Base-by-base conservation (phyloP, 73 alveolate species). In the Uronychia binucleata region DNA sequence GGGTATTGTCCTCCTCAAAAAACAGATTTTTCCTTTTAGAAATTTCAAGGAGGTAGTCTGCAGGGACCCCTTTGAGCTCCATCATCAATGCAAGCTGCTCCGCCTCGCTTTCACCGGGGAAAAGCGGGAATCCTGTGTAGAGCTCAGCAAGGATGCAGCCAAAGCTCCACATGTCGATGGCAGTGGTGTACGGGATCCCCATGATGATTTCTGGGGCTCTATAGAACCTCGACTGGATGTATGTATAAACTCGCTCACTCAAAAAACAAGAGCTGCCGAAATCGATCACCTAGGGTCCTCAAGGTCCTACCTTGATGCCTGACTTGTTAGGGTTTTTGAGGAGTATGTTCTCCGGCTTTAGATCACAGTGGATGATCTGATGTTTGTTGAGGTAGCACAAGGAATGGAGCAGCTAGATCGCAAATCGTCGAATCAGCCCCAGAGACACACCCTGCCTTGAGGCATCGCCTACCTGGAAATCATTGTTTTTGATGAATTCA, bases 341-440 rank as follows among this genome's bases (percentile, higher is more conserved):
- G 33, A 94, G 87, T n/a, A 94, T 91, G 74, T 94, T 94, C 79
- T 94, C 98, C 0, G 98, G 98, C 84, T 94, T 94, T 67, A 94
- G 80, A 80, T 94, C 98, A 34, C 98, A 94, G 84, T 94, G 98
- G 33, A 94, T 92, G 67, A 94, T 86, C 59, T 82, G 87, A 80
- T 88, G 95, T 79, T 93, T 87, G 78, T 87, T 90, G 30, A 92
- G 85, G 79, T 91, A 94, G 81, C 90, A 83, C 60, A 96, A 86
- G 0, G 98, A 94, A 82, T 94, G 90, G 33, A 96, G 87, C 5
- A 96, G 90, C 87, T 96, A 94, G 74, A 83, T 90, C 14, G 99
- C 95, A 83, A 94, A 93, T 85, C 96, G 90, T 88, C 95, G 86
- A 26, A 96, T 96, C 60, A 88, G 89, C 28, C 89, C 77, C 28